phyloP scores from a whole-genome alignment of 1,139 yeast genomes.

The Debaryomyces robertsiae region DNA sequence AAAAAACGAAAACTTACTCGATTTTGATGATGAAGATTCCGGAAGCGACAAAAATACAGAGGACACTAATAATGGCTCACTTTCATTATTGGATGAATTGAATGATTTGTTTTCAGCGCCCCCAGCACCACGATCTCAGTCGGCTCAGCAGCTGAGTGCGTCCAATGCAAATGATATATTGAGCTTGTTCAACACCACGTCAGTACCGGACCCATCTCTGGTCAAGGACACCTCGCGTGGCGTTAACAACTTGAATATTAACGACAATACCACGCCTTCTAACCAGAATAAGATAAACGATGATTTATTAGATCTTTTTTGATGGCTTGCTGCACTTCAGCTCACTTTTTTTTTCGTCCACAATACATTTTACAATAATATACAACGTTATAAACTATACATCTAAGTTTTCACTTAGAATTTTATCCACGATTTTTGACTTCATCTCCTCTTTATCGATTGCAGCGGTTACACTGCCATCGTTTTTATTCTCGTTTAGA shows the following conservation, averaged over 20 bases:
- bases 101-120: constrained; percentile 62
- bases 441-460: constrained; percentile 13
- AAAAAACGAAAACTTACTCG: constrained; percentile 81
- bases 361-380: constrained; percentile 1
- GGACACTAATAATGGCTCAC: constrained; percentile 16
- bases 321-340: constrained; percentile 12
- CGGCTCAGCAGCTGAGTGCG: constrained; percentile 13
- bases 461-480: constrained; percentile 1
- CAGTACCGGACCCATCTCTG: constrained; percentile 12
- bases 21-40: constrained; percentile 65
- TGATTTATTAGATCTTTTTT: constrained; percentile 64
- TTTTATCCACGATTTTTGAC: constrained; percentile 17
- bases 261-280: constrained; percentile 10
- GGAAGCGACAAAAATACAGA: constrained; percentile 32
- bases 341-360: background rate
- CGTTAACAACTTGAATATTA: constrained; percentile 26
- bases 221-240: constrained; percentile 18
- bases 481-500: background rate
- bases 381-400: background rate
- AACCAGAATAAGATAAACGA: constrained; percentile 25
- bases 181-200: constrained; percentile 37
- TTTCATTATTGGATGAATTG: constrained; percentile 59
- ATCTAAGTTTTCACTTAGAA: constrained; percentile 17
- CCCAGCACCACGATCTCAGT: constrained; percentile 19
- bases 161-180: constrained; percentile 47